Base-by-base conservation (phyloP, 2,329 filamentous ascomycete species). In the Aspergillus intermedius region DNA sequence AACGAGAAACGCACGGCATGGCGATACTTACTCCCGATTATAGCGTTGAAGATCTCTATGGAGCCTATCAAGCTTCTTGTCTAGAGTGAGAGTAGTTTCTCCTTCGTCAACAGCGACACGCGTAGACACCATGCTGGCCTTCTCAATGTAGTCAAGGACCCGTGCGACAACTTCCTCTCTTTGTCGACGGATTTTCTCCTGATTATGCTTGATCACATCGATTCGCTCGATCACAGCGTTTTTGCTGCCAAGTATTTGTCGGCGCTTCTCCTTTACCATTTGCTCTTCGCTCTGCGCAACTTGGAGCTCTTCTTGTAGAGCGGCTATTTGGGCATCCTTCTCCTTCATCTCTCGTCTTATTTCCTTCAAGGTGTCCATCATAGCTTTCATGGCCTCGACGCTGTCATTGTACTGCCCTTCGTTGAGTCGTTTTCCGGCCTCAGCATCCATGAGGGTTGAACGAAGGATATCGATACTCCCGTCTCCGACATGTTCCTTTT, bases 91-190 rank as follows among this genome's bases (percentile, higher is more conserved):
- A 39, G 77, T 65, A 0, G 82, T 88, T 61, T 88, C 84, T 4
- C 79, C 81, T 46, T 81, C 76, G 4, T 82, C 78, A 32, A 91
- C 77, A 34, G 77, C 67, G 46, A 87, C 80, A 28, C 87, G 78
- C 22, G 74, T 68, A 25, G 74, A 79, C 39, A 84, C 70, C 9
- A 69, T 52, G 30, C 67, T 68, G 15, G 86, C 87, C 54, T 82
- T 71, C 35, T 67, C 63, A 12, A 62, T 79, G 56, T 80, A 84
- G 2, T 78, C 71, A 22, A 73, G 64, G 23, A 88, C 77, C 32
- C 69, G 64, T 10, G 65, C 67, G 4, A 62, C 64, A 48, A 80
- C 73, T 3, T 71, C 64, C 15, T 80, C 73, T 15, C 71, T 72
- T 54, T 77, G 78, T 13, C 61, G 58, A 51, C 80, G 73, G 1